Percentiles rank a stretch among this genome's conserved stretches.
Conservation (phyloP, 306 rosid species). For the Begonia fuchsioides region DNA sequence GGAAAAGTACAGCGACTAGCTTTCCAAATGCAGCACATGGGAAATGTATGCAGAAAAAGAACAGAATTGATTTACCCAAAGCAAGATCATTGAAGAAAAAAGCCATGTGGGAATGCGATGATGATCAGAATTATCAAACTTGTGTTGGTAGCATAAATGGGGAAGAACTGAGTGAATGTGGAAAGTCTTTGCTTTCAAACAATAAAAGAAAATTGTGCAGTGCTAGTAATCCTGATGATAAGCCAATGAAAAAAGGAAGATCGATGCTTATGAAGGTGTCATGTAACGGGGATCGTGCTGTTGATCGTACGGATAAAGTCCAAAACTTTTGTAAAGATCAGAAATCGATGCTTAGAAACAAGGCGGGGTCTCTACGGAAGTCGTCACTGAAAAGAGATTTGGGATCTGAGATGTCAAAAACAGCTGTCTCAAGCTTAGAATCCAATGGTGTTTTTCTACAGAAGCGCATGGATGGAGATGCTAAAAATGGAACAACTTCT, state of each 20-base stretch:
- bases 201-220: conserved; percentile 13
- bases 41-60: conserved; percentile 26
- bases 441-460: conserved; percentile 22
- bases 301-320: conserved; percentile 15
- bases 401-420: conserved; percentile 27
- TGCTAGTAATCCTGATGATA: conserved; percentile 20
- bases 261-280: conserved; percentile 18
- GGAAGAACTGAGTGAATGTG: conserved; percentile 30
- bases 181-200: conserved; percentile 21
- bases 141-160: conserved; percentile 15
- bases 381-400: conserved; percentile 23
- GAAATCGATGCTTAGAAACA: conserved; percentile 24
- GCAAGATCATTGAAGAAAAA: no score
- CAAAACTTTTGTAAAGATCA: conserved; percentile 20
- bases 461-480: conserved; percentile 14
- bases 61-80: conserved; percentile 28
- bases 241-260: conserved; percentile 23
- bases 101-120: conserved; percentile 34
- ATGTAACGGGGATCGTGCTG: conserved; percentile 11
- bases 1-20: conserved; percentile 21
- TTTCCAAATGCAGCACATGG: conserved; percentile 20
- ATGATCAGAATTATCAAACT: conserved; percentile 22
- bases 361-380: conserved; percentile 19
- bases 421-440: conserved; percentile 56
- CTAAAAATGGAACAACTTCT: conserved; percentile 21